Evolutionary conservation across 2,329 filamentous ascomycete genomes (phyloP).

Genomic region (Trematosphaeria pertusa): DNA sequence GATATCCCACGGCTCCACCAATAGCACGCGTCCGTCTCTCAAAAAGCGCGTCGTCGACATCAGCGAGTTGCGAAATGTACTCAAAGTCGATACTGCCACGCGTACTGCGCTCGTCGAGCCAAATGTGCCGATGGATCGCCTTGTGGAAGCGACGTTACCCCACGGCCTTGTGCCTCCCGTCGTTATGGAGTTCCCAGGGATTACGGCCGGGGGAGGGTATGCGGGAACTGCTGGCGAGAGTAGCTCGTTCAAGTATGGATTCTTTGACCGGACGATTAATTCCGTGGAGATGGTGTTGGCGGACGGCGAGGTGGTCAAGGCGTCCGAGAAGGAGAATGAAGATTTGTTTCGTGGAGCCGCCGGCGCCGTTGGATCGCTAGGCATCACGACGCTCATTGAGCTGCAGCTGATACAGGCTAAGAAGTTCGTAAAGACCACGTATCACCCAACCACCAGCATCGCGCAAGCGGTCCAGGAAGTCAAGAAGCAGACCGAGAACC

Average conservation of each 20-base stretch:
- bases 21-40: constrained; percentile 69
- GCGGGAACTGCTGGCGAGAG: constrained; percentile 73
- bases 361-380: constrained; percentile 70
- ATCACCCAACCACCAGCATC: constrained; percentile 52
- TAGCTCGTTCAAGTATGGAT: constrained; percentile 71
- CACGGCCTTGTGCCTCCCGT: constrained; percentile 68
- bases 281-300: constrained; percentile 71
- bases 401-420: constrained; percentile 55
- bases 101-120: constrained; percentile 71
- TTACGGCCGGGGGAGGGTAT: constrained; percentile 73
- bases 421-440: constrained; percentile 58
- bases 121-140: constrained; percentile 71
- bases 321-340: constrained; percentile 60
- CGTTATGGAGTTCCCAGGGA: constrained; percentile 76
- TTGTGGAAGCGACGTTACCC: constrained; percentile 65
- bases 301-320: constrained; percentile 63
- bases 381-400: constrained; percentile 67
- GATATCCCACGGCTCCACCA: constrained; percentile 80
- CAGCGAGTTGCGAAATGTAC: constrained; percentile 66
- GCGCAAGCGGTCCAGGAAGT: constrained; percentile 52
- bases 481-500: constrained; percentile 45
- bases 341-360: constrained; percentile 72
- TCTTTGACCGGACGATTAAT: constrained; percentile 68
- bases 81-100: constrained; percentile 62
- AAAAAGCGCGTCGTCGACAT: constrained; percentile 66